Percentiles rank a stretch among this genome's conserved stretches.
phyloP scores from a whole-genome alignment of 441 rosid species.

The Bruguiera hainesii region DNA sequence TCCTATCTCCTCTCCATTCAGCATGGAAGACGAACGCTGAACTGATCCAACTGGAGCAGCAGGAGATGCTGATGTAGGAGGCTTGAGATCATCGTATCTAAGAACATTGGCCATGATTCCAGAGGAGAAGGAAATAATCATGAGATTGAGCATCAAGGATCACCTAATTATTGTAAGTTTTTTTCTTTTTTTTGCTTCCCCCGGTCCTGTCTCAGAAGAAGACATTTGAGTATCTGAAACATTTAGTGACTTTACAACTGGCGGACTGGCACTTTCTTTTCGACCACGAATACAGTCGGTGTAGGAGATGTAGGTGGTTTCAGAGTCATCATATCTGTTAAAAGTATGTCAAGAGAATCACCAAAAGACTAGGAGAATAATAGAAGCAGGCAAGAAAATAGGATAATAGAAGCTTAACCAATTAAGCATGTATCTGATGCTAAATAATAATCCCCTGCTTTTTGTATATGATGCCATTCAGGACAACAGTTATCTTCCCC shows the following conservation, averaged over 20 bases:
- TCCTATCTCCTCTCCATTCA: slow-evolving; percentile 18
- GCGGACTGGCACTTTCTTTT: slow-evolving; percentile 15
- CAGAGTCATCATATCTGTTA: slow-evolving; percentile 48
- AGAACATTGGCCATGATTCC: slow-evolving; percentile 2
- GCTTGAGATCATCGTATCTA: slow-evolving; percentile 54
- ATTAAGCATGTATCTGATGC: neutral
- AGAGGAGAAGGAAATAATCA: no score
- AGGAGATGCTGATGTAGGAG: slow-evolving; percentile 56
- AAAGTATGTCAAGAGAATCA: neutral
- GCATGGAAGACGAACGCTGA: neutral
- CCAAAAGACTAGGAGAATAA: neutral
- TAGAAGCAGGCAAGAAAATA: neutral
- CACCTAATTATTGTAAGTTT: no score
- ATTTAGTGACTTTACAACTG: slow-evolving; percentile 8
- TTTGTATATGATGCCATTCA: no score
- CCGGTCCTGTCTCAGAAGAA: slow-evolving; percentile 5
- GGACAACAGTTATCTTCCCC: no score
- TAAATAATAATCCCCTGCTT: no score
- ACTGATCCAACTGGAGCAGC: slow-evolving; percentile 12
- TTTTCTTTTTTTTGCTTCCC: no score
- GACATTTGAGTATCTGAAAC: slow-evolving; percentile 21
- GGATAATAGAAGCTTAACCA: neutral
- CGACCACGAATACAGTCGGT: slow-evolving; percentile 24
- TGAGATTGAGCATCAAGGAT: no score
- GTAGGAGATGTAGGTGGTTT: slow-evolving; percentile 50